Evolutionary conservation across 257 asterid genomes (phyloP).

Genomic region (Solanum boliviense): DNA sequence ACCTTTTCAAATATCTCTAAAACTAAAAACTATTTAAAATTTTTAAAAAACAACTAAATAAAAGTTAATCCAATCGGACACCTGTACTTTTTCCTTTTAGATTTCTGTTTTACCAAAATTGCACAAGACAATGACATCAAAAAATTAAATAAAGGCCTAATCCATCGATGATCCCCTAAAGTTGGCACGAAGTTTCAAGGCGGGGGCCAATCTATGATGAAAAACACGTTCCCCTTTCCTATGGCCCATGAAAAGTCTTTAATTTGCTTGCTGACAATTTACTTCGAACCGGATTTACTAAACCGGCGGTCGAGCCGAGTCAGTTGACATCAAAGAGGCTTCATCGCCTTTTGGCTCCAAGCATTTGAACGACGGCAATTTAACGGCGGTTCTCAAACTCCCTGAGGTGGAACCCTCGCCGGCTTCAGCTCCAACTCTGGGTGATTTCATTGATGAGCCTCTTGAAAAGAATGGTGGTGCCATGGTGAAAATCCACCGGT

Average conservation of each 20-base stretch:
- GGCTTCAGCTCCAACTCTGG: slow-evolving; percentile 31
- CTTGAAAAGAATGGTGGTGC: slow-evolving; percentile 31
- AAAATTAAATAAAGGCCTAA: too few species aligned
- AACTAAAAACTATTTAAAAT: too few species aligned
- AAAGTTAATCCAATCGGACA: background rate
- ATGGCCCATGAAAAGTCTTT: background rate
- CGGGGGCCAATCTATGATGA: background rate
- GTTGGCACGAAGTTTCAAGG: background rate
- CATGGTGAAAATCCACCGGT: slow-evolving; percentile 41
- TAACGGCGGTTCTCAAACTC: slow-evolving; percentile 16
- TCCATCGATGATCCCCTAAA: too few species aligned
- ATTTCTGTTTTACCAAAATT: background rate
- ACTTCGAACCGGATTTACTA: background rate
- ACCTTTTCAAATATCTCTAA: background rate
- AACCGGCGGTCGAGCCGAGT: slow-evolving; percentile 31
- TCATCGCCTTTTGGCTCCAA: slow-evolving; percentile 64
- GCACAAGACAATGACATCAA: background rate
- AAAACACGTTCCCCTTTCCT: background rate
- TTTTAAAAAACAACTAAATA: too few species aligned
- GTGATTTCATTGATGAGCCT: slow-evolving; percentile 41
- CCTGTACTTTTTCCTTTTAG: background rate
- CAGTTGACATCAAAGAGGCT: slow-evolving; percentile 14
- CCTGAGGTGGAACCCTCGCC: slow-evolving; percentile 33
- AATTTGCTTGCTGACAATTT: background rate
- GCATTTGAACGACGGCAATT: slow-evolving; percentile 57